These are phyloP conservation scores for Hanseniaspora gamundiae DNA, from an alignment of 1,139 yeast genomes.

Conservation along the genomic window DNA sequence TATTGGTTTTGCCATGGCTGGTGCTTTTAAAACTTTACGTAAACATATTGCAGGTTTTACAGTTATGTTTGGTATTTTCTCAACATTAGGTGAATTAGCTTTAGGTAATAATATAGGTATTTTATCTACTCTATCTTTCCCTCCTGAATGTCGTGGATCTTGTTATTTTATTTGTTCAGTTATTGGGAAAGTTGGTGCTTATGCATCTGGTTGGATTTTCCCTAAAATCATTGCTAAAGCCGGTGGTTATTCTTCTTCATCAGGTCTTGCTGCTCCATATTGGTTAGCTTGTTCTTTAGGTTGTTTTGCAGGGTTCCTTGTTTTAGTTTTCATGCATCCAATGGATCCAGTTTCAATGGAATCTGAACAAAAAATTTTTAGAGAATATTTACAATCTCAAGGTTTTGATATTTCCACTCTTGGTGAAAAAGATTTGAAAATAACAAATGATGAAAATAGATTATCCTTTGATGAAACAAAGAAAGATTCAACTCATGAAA, in stretches of 20 bases:
- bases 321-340: slow-evolving; percentile 63
- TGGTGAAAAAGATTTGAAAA: slow-evolving; percentile 1
- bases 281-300: slow-evolving; percentile 1
- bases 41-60: slow-evolving; percentile 64
- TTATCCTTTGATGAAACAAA: too few relatives aligned
- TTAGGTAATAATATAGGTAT: slow-evolving; percentile 90
- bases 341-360: slow-evolving; percentile 75
- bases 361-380: slow-evolving; percentile 62
- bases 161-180: slow-evolving; percentile 91
- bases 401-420: slow-evolving; percentile 39
- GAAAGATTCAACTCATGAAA: too few relatives aligned
- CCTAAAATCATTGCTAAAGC: slow-evolving; percentile 50
- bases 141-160: slow-evolving; percentile 47
- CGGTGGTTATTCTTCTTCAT: slow-evolving; percentile 29
- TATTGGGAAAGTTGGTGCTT: slow-evolving; percentile 82
- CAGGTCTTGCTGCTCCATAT: slow-evolving; percentile 32
- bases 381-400: slow-evolving; percentile 44
- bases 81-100: slow-evolving; percentile 83
- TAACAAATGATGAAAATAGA: too few relatives aligned
- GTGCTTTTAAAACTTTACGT: slow-evolving; percentile 43
- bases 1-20: slow-evolving; percentile 83
- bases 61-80: slow-evolving; percentile 78
- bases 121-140: slow-evolving; percentile 41
- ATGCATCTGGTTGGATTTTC: slow-evolving; percentile 81
- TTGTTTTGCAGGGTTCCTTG: slow-evolving; percentile 47